phyloP scores from a whole-genome alignment of 2,329 filamentous ascomycete species.

The Aureobasidium mangrovei region DNA sequence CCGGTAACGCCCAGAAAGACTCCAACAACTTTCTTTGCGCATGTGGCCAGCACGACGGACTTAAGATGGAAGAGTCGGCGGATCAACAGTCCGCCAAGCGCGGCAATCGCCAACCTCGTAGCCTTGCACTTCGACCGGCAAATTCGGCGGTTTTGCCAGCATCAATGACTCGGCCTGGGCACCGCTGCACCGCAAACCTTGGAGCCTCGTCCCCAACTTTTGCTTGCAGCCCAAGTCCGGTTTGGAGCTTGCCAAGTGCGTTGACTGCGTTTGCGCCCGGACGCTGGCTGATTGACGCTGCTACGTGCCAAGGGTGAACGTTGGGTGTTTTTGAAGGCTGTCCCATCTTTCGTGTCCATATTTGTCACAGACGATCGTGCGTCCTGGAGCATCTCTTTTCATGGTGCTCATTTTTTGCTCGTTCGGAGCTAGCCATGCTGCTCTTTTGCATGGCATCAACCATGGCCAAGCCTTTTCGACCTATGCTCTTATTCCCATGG shows the following conservation, averaged over 20 bases:
- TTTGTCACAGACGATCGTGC: constrained; percentile 13
- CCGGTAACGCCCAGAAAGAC: constrained; percentile 1
- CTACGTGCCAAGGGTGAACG: constrained; percentile 9
- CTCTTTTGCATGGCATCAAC: background rate
- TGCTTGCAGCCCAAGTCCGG: background rate
- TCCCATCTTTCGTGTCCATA: constrained; percentile 7
- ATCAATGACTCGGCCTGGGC: background rate
- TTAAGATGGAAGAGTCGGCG: constrained; percentile 12
- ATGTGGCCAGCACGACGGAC: background rate
- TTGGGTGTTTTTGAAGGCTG: constrained; percentile 6
- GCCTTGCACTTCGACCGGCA: background rate
- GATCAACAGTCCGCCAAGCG: constrained; percentile 7
- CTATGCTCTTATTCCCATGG: background rate
- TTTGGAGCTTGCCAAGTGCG: constrained; percentile 5
- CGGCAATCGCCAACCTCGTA: background rate
- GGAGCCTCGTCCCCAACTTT: background rate
- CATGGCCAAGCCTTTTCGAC: background rate
- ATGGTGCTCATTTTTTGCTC: background rate
- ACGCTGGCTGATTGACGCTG: background rate
- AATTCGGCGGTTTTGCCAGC: background rate
- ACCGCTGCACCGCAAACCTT: constrained; percentile 2
- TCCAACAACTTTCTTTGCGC: background rate
- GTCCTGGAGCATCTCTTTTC: background rate
- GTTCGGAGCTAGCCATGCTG: background rate
- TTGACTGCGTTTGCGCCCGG: constrained; percentile 2